phyloP scores from a whole-genome alignment of 2,329 filamentous ascomycete genomes.

The Claviceps sp. region DNA sequence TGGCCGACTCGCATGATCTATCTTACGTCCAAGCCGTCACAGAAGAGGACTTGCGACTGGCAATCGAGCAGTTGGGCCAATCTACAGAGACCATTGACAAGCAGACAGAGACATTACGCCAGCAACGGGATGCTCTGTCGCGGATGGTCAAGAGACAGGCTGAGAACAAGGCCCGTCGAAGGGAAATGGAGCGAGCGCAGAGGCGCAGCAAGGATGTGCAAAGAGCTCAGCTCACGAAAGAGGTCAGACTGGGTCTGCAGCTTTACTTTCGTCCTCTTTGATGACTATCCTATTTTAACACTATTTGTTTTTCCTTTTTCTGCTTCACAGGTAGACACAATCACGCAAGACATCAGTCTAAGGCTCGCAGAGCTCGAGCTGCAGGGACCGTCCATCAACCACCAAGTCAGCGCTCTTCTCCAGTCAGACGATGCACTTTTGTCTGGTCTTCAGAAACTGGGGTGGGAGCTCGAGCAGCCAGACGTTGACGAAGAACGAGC shows the following conservation, averaged over 20 bases:
- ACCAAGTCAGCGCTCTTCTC: constrained; percentile 36
- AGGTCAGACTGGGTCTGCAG: constrained; percentile 20
- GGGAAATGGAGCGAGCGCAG: constrained; percentile 16
- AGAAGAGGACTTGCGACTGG: constrained; percentile 46
- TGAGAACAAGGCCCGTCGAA: constrained; percentile 17
- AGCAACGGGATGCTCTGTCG: constrained; percentile 48
- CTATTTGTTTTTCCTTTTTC: not conserved
- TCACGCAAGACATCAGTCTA: constrained; percentile 32
- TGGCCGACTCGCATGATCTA: constrained; percentile 32
- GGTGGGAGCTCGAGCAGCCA: constrained; percentile 43
- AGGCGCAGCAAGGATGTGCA: constrained; percentile 21
- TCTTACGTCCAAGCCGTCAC: constrained; percentile 35
- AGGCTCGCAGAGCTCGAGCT: constrained; percentile 36
- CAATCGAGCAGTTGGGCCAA: constrained; percentile 48
- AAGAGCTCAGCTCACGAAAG: constrained; percentile 26
- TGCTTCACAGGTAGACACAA: constrained; percentile 29
- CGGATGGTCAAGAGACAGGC: constrained; percentile 30
- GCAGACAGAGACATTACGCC: constrained; percentile 47
- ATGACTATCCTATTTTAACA: not conserved
- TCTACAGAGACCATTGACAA: constrained; percentile 52
- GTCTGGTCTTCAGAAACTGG: constrained; percentile 51
- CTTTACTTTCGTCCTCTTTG: not conserved
- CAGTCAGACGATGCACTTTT: constrained; percentile 53
- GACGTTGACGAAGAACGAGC: constrained; percentile 37
- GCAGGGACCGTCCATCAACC: constrained; percentile 33